Evolutionary conservation across 78 protist species (phyloP), one percentile per base, ranked within the genome.

Genomic region (Creolimax fragrantissima): DNA sequence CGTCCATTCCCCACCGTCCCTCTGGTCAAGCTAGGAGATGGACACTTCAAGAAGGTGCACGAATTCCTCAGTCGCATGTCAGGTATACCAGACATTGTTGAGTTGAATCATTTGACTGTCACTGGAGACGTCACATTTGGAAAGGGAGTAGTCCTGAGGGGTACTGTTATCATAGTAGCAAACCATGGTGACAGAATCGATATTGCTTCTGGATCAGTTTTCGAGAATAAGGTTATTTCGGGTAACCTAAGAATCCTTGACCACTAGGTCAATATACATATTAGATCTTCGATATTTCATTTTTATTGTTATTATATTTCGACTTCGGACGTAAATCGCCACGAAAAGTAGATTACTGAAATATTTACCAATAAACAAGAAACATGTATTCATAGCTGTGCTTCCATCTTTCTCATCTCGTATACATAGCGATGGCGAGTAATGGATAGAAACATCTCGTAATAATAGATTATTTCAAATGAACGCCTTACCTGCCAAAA

Each of bases 51-150:
- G 74, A 90, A 94, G 86, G 98, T 95, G 35, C 42, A 91, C 6
- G 66, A 94, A 35, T 43, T 88, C 35, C 43, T 45, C 35, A 2
- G 24, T 44, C 91, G 95, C 7, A 37, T 96, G 88, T 83, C 43
- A 37, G 88, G 81, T 24, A 90, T 96, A 91, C 99, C 99, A 3
- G 94, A 95, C 58, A 85, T 98, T 17, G 42, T 96, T 42, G 98
- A 96, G 90, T 93, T 97, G 91, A 96, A 95, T 37, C 95, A 93
- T 45, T 95, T 99, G 86, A 96, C 98, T 37, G 93, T 98, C 37
- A 84, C 94, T 44, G 99, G 99, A 42, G 97, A 98, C 85, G 99
- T 98, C n/a, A 91, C 92, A 2, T 94, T 98, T 92, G 98, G 97
- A 4, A 4, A 91, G 6, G 92, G 88, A 36, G 96, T 96, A 6